These are phyloP conservation scores for Zoysia pacifica DNA, from an alignment of 176 grass and related monocot genomes.

Conservation along the genomic window DNA sequence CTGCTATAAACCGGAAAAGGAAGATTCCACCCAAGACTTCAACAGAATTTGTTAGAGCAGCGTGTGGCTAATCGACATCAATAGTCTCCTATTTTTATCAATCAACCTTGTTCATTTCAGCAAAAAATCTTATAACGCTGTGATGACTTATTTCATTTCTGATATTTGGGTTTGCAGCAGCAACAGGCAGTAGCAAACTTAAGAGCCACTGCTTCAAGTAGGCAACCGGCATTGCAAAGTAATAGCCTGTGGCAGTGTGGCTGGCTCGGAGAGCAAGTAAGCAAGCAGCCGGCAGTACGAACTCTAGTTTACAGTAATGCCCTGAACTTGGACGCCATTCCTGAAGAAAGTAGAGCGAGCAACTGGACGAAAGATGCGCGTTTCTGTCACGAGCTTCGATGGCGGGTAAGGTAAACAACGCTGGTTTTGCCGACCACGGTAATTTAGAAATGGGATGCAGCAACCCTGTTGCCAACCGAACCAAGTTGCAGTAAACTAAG, in stretches of 20 bases:
- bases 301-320: background rate
- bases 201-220: background rate
- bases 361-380: background rate
- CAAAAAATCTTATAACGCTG: background rate
- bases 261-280: background rate
- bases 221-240: background rate
- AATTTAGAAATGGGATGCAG: conserved; percentile 9
- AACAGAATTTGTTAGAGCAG: too few species aligned
- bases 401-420: conserved; percentile 8
- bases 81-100: too few species aligned
- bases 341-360: conserved; percentile 37
- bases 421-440: conserved; percentile 8
- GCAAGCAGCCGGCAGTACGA: background rate
- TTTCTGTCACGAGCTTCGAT: conserved; percentile 16
- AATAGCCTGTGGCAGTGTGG: background rate
- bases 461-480: conserved; percentile 4
- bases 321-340: conserved; percentile 37
- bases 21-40: too few species aligned
- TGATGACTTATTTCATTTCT: conserved; percentile 2
- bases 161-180: background rate
- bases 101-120: background rate
- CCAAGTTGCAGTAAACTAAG: conserved; percentile 35
- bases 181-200: background rate
- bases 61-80: too few species aligned
- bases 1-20: too few species aligned